These are phyloP conservation scores for Metschnikowia chrysomelidarum DNA, from an alignment of 805 yeast genomes.

Conservation along the genomic window DNA sequence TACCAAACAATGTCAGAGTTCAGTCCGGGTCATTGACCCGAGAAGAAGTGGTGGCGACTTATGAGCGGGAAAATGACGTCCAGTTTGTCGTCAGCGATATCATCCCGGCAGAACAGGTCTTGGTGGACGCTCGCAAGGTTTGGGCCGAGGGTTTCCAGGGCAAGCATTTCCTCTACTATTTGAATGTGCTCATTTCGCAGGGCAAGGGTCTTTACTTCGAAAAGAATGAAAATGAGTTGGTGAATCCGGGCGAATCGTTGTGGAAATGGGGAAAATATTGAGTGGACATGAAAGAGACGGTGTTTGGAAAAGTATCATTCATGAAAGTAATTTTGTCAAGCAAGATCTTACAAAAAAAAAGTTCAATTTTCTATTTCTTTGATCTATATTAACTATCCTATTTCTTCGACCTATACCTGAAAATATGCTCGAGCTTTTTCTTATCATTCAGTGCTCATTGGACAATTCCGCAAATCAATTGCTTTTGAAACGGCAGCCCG, in stretches of 20 bases:
- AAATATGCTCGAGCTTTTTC: too few species aligned
- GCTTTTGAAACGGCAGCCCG: background rate
- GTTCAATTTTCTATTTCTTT: too few species aligned
- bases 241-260: conserved; percentile 1
- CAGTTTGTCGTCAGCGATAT: background rate
- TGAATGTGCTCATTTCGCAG: background rate
- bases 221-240: background rate
- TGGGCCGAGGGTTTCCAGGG: conserved; percentile 1
- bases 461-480: too few species aligned
- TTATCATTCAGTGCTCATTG: too few species aligned
- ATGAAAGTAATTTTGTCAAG: too few species aligned
- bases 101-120: background rate
- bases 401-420: too few species aligned
- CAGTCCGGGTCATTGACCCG: too few species aligned
- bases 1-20: too few species aligned
- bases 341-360: too few species aligned
- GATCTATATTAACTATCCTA: too few species aligned
- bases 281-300: too few species aligned
- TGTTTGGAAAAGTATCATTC: too few species aligned
- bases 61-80: background rate
- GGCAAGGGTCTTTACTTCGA: background rate
- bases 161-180: background rate
- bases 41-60: background rate
- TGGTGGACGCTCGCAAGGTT: background rate
- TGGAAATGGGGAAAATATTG: conserved; percentile 1